These are phyloP conservation scores for Schwanniomyces yamadae DNA, from an alignment of 805 yeast genomes.

Conservation along the genomic window DNA sequence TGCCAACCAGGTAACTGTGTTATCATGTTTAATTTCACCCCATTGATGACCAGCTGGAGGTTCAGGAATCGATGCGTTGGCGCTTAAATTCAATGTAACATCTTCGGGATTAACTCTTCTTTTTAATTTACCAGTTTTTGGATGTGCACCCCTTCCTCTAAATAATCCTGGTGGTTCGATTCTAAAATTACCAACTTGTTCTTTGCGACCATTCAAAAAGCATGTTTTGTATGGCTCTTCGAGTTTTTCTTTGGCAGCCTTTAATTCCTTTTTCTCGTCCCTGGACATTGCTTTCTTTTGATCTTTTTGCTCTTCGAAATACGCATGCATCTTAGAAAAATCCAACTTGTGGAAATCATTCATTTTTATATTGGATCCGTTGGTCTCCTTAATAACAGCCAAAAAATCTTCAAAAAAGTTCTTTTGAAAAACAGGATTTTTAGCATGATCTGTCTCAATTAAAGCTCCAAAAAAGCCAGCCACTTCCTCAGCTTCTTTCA, in stretches of 20 bases:
- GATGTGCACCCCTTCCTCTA: conserved; percentile 96
- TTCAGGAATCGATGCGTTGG: conserved; percentile 67
- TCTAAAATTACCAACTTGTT: conserved; percentile 89
- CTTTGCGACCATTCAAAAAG: conserved; percentile 79
- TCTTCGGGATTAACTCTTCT: conserved; percentile 87
- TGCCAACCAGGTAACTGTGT: conserved; percentile 92
- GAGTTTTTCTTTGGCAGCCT: conserved; percentile 66
- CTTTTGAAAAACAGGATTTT: conserved; percentile 79
- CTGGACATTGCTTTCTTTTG: conserved; percentile 66
- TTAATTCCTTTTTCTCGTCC: conserved; percentile 73
- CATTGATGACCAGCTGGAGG: conserved; percentile 88
- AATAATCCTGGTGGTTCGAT: conserved; percentile 96
- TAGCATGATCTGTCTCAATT: conserved; percentile 83
- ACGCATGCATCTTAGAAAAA: conserved; percentile 68
- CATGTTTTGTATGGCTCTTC: conserved; percentile 86
- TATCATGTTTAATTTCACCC: conserved; percentile 88
- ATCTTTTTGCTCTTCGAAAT: conserved; percentile 68
- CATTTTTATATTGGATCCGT: conserved; percentile 57
- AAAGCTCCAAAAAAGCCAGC: conserved; percentile 94
- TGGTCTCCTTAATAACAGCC: conserved; percentile 63
- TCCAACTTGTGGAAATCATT: conserved; percentile 68
- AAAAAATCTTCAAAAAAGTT: conserved; percentile 83
- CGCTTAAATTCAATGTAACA: conserved; percentile 77
- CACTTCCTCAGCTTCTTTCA: conserved; percentile 87
- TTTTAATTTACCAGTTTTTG: conserved; percentile 89